phyloP scores from a whole-genome alignment of 768 basidiomycete species.

The Leucosporidium scottii region DNA sequence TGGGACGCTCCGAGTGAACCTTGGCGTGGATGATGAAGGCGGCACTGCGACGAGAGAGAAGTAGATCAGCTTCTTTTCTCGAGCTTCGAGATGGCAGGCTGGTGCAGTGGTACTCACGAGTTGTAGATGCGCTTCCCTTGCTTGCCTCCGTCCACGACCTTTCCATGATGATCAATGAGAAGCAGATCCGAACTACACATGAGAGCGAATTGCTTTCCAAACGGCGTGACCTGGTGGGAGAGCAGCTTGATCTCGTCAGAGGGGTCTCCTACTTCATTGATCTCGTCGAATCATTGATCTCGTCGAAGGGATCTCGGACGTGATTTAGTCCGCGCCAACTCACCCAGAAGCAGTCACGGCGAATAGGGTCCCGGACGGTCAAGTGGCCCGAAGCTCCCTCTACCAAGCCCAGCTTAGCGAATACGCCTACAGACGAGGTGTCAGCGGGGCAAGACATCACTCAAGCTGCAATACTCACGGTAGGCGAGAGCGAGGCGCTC shows the following conservation, averaged over 20 bases:
- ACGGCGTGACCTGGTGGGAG: slow-evolving; percentile 31
- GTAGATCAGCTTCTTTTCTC: neutral
- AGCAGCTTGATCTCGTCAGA: too few relatives aligned
- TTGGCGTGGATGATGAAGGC: slow-evolving; percentile 8
- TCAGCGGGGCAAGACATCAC: too few relatives aligned
- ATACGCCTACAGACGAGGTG: neutral
- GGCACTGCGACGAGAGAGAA: neutral
- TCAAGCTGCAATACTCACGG: neutral
- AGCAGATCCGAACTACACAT: slow-evolving; percentile 37
- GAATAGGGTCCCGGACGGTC: slow-evolving; percentile 2
- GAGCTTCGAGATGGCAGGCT: neutral
- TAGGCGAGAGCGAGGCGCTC: slow-evolving; percentile 6
- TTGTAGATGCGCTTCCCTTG: slow-evolving; percentile 26
- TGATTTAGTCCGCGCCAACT: too few relatives aligned
- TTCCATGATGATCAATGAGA: slow-evolving; percentile 33
- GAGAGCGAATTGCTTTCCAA: slow-evolving; percentile 35
- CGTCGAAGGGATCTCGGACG: too few relatives aligned
- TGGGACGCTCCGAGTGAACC: slow-evolving; percentile 1
- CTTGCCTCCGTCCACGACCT: slow-evolving; percentile 33
- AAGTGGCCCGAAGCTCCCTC: slow-evolving; percentile 8
- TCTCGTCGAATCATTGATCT: too few relatives aligned
- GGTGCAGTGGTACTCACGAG: neutral
- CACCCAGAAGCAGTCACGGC: slow-evolving; percentile 5
- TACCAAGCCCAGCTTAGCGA: slow-evolving; percentile 4
- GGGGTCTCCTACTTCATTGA: too few relatives aligned